Evolutionary conservation across 139 green algal species (phyloP), one percentile per base, ranked within the genome.

Genomic region (Chlorella sp.): DNA sequence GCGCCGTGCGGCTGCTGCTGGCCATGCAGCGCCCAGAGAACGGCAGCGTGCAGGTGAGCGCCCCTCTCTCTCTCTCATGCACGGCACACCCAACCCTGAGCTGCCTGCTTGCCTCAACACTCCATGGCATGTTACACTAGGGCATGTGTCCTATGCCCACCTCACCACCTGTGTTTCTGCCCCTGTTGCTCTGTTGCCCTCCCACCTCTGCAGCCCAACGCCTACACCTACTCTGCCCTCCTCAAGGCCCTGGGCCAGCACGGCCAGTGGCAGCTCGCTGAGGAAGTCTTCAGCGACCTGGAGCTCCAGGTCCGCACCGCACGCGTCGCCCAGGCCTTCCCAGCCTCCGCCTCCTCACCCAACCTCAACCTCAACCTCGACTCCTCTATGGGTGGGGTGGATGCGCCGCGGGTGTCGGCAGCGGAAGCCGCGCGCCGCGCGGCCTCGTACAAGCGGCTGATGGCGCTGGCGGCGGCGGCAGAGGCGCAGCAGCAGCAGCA

Each of bases 171-270:
- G n/a, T n/a, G n/a, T n/a, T n/a, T n/a, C n/a, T n/a, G n/a, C n/a
- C n/a, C n/a, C n/a, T n/a, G n/a, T n/a, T n/a, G n/a, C n/a, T 62
- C 51, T 10, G 51, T 17, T 3, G 31, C 10, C 2, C n/a, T n/a
- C n/a, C n/a, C n/a, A n/a, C n/a, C n/a, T n/a, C 22, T 62, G 24
- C 59, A 74, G 79, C 91, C 92, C 63, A 96, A 97, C 70, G 87
- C 89, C 3, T 95, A 94, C 80, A 95, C 90, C 2, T 95, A 94
- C 75, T 88, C 80, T 29, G 80, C 88, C 0, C 76, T 96, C 64
- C 72, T 97, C 26, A 93, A 93, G 80, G 49, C 79, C 23, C 76
- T 94, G 76, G 91, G 88, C 0, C 89, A 96, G 73, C 79, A 90
- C 67, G 91, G 91, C 0, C 79, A 93, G 74, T 93, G 85, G 87